Percentiles rank a stretch among this genome's conserved stretches.
Evolutionary conservation across 176 grass and related monocot genomes (phyloP).

Genomic region (Carex kokanica): DNA sequence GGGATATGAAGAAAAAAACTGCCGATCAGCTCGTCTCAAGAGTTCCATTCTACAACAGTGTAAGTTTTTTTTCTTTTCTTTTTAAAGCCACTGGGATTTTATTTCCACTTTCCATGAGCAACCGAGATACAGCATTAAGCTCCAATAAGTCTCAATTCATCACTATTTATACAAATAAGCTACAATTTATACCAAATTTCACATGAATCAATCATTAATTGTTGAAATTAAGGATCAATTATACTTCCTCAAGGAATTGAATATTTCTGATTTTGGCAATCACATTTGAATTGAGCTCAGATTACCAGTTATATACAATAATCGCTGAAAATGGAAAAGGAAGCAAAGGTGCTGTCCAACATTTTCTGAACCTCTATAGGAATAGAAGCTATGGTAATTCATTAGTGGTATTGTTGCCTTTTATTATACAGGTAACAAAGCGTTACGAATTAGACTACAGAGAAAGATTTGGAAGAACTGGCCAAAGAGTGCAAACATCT

Average conservation of each 20-base stretch:
- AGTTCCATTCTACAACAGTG: slow-evolving; percentile 77
- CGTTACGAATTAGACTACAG: slow-evolving; percentile 88
- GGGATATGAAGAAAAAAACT: slow-evolving; percentile 61
- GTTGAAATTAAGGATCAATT: not conserved
- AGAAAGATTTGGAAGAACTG: slow-evolving; percentile 79
- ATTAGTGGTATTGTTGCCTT: not conserved
- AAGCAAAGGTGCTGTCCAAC: not conserved
- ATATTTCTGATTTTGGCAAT: not conserved
- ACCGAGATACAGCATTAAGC: not conserved
- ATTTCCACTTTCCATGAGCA: not conserved
- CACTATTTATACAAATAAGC: not conserved
- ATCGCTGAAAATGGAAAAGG: not conserved
- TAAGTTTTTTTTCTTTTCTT: slow-evolving; percentile 20
- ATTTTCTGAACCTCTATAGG: not conserved
- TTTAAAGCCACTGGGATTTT: not conserved
- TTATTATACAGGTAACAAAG: slow-evolving; percentile 49
- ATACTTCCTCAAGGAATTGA: not conserved
- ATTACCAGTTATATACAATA: not conserved
- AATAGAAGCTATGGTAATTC: not conserved
- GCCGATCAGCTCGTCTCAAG: slow-evolving; percentile 61
- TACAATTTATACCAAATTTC: not conserved
- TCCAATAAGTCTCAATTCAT: not conserved
- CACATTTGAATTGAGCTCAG: not conserved
- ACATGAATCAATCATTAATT: not conserved
- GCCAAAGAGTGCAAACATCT: slow-evolving; percentile 76